Evolutionary conservation across 192 early-diverging fungal genomes (phyloP).

Genomic region (Umbelopsis vinacea): DNA sequence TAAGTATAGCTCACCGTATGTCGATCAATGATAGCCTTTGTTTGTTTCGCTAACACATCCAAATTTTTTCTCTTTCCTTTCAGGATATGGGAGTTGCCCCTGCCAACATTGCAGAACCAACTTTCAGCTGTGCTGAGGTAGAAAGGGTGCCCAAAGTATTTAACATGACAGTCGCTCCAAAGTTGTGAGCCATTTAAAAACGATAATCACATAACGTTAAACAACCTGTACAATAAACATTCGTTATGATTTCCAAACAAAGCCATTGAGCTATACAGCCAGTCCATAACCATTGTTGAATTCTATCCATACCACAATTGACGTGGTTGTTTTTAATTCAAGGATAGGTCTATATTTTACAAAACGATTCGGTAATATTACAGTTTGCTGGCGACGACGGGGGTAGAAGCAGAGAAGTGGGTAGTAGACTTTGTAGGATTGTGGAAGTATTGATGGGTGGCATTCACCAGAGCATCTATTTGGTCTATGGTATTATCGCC

Average conservation of each 20-base stretch:
- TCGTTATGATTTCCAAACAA: neutral
- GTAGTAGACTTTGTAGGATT: constrained; percentile 1
- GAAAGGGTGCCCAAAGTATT: neutral
- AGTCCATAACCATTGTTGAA: no score
- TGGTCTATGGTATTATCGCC: constrained; percentile 71
- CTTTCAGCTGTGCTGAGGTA: neutral
- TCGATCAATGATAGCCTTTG: no score
- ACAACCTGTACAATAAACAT: neutral
- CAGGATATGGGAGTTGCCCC: constrained; percentile 7
- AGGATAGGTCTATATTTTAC: neutral
- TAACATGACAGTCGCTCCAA: neutral
- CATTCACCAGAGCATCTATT: constrained; percentile 43
- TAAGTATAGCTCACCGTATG: neutral
- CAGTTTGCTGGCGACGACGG: constrained; percentile 4
- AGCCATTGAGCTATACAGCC: no score
- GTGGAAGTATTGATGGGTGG: constrained; percentile 34
- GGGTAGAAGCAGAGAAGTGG: neutral
- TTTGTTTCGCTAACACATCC: neutral
- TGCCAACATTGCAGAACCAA: neutral
- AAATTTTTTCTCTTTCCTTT: neutral
- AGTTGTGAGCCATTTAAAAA: neutral
- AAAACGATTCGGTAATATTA: constrained; percentile 7
- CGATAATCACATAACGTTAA: neutral
- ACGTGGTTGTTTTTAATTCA: neutral
- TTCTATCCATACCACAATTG: neutral